Conservation (phyloP, 352 stramenopile species). For the Globisporangium spiculum region DNA sequence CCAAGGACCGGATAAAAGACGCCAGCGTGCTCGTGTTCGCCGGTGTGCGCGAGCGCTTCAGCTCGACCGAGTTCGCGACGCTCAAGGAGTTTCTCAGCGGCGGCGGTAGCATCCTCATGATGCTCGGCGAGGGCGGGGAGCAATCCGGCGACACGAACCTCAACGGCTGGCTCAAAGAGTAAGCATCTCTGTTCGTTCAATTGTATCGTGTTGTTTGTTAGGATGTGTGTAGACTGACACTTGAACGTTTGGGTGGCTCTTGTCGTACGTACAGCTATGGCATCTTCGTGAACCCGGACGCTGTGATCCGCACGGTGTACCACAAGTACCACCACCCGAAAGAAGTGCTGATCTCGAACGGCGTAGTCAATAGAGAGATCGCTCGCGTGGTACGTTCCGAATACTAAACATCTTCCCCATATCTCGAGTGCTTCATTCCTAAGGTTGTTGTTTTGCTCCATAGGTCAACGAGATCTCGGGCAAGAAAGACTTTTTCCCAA, state of each 20-base stretch:
- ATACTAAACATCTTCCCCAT: not conserved
- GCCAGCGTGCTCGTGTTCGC: constrained; percentile 89
- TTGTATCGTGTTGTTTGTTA: not conserved
- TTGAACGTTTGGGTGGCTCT: not conserved
- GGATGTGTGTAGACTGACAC: not conserved
- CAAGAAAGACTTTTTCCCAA: constrained; percentile 53
- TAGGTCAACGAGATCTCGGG: constrained; percentile 64
- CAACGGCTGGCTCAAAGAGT: constrained; percentile 94
- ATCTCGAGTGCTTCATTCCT: not conserved
- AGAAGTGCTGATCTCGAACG: constrained; percentile 93
- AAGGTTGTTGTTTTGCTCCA: not conserved
- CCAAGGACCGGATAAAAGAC: constrained; percentile 84
- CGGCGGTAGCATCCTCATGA: constrained; percentile 90
- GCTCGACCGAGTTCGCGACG: constrained; percentile 78
- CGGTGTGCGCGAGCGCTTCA: constrained; percentile 88
- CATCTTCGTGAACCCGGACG: constrained; percentile 87
- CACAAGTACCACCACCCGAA: constrained; percentile 98
- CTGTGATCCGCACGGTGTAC: constrained; percentile 92
- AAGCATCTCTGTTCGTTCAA: constrained; percentile 8
- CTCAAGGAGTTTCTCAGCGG: constrained; percentile 88
- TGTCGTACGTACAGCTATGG: constrained; percentile 45
- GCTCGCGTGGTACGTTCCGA: constrained; percentile 47
- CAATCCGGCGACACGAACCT: constrained; percentile 90
- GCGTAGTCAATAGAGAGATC: constrained; percentile 93
- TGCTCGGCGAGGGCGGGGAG: constrained; percentile 91